Evolutionary conservation across 2,329 filamentous ascomycete species (phyloP).

Genomic region (Epicoccum sorghinum): DNA sequence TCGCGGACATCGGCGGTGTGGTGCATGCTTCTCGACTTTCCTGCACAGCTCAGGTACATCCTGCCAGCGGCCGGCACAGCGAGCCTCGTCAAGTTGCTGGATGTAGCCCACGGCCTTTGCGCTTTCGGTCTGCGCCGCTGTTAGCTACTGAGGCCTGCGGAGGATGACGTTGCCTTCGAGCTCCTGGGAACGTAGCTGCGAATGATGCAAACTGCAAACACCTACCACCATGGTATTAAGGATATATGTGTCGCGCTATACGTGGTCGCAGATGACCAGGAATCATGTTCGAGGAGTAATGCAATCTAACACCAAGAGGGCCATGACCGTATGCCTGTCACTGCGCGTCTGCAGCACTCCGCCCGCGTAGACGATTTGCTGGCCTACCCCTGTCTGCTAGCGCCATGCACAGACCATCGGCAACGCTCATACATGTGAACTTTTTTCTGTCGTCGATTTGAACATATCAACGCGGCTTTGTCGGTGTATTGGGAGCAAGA

Average conservation of each 20-base stretch:
- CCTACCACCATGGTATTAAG: slow-evolving; percentile 46
- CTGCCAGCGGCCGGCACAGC: slow-evolving; percentile 87
- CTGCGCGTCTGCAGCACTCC: slow-evolving; percentile 20
- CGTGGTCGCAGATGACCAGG: slow-evolving; percentile 22
- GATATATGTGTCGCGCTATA: slow-evolving; percentile 37
- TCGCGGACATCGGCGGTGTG: slow-evolving; percentile 77
- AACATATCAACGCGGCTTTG: neutral
- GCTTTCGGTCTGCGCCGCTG: slow-evolving; percentile 56
- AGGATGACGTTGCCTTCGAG: slow-evolving; percentile 41
- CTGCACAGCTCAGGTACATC: slow-evolving; percentile 86
- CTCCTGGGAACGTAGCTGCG: slow-evolving; percentile 3
- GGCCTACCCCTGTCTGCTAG: slow-evolving; percentile 30
- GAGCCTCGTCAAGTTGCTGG: slow-evolving; percentile 79
- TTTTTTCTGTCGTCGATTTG: slow-evolving; percentile 25
- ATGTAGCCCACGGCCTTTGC: slow-evolving; percentile 85
- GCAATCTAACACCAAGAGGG: slow-evolving; percentile 26
- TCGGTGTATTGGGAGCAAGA: neutral
- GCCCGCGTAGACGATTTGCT: slow-evolving; percentile 21
- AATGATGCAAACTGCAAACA: slow-evolving; percentile 13
- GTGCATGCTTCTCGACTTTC: slow-evolving; percentile 93
- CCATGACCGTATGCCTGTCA: slow-evolving; percentile 31
- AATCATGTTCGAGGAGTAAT: slow-evolving; percentile 42
- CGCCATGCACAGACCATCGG: slow-evolving; percentile 23
- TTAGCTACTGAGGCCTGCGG: slow-evolving; percentile 31
- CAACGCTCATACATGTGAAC: slow-evolving; percentile 28